Base-by-base conservation (phyloP, 2,329 filamentous ascomycete species). In the Taxawa tesnikishii region DNA sequence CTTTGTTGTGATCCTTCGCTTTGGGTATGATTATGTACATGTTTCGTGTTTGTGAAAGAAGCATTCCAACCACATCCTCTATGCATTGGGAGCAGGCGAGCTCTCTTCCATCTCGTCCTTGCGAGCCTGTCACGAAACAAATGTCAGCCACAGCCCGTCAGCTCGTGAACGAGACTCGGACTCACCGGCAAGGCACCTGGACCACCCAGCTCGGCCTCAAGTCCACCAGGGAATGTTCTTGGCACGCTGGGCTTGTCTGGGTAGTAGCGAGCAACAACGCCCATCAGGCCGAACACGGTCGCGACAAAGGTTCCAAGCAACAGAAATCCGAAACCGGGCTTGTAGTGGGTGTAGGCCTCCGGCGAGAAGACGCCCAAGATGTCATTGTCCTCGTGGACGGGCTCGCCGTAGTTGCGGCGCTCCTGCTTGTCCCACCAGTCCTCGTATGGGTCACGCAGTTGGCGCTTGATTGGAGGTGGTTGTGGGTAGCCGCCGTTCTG, bases 391-490 rank as follows among this genome's bases (percentile, higher is more conserved):
- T 98, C 92, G 59, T 98, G 88, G 32, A 93, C 75, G 9, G 88
- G 83, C 61, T 98, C 92, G 59, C 87, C 87, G 56, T 83, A 96
- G 70, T 98, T 96, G 51, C 90, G 76, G 55, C 87, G 79, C 60
- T 96, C 90, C 64, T 98, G 90, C 59, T 85, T 81, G 62, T 98
- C 88, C 83, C 85, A 96, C 84, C 85, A 98, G 54, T 83, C 78
- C 53, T 62, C 88, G 56, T 96, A 74, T 21, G 92, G 90, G 59
- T 96, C 90, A 55, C 90, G 83, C 64, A 84, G 82, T 58, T 85
- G 79, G 47, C 88, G 81, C 70, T 94, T 94, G 60, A 88, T 65
- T 33, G 69, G 62, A 10, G 76, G 74, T 37, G 83, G 81, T 62
- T 87, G 84, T 52, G 82, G 70, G 58, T 84, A 90, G 58, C 79